These are phyloP conservation scores for Podospora anserina DNA, from an alignment of 495 filamentous ascomycete species.

Conservation along the genomic window DNA sequence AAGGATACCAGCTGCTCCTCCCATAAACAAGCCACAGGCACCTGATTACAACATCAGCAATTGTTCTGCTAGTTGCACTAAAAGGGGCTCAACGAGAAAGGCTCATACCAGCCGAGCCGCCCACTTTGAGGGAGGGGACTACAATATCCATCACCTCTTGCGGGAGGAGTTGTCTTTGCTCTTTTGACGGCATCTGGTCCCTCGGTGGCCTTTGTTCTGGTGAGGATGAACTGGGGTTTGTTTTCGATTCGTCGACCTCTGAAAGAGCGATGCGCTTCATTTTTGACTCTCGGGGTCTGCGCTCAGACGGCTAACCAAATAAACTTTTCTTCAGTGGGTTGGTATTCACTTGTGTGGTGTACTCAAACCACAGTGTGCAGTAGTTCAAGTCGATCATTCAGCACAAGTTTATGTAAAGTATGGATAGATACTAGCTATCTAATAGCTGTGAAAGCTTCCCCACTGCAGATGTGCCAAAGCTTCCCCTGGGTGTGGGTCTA, in stretches of 20 bases:
- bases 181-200: neutral
- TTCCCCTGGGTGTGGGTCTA: neutral
- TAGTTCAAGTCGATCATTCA: neutral
- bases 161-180: constrained; percentile 29
- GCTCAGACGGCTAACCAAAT: neutral
- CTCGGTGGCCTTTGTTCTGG: constrained; percentile 4
- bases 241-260: neutral
- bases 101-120: constrained; percentile 28
- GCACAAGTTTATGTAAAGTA: neutral
- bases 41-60: constrained; percentile 45
- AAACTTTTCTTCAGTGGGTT: neutral
- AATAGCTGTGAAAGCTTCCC: neutral
- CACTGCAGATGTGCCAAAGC: neutral
- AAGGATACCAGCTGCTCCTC: constrained; percentile 65
- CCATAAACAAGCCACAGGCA: constrained; percentile 65
- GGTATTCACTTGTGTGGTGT: neutral
- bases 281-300: neutral
- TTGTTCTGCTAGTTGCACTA: neutral
- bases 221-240: neutral
- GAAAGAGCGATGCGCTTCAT: constrained; percentile 22
- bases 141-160: constrained; percentile 40
- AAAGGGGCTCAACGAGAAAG: neutral
- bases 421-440: too few species aligned
- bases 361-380: neutral
- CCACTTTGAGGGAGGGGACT: constrained; percentile 34